phyloP scores from a whole-genome alignment of 805 yeast genomes.

The Isabelozyma heimii region DNA sequence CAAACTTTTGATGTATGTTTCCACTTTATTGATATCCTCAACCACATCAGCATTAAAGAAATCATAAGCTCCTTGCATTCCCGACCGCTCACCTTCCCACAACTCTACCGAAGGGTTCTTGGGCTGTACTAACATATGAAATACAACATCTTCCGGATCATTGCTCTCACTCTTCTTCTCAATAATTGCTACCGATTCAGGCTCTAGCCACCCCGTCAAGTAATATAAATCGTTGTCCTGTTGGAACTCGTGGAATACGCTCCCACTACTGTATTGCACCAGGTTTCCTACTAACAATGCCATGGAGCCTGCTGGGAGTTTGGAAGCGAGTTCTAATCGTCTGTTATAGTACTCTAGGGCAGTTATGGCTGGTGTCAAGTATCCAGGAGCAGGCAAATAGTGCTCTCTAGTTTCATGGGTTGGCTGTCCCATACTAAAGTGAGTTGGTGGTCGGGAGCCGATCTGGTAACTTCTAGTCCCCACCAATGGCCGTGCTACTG shows the following conservation, averaged over 20 bases:
- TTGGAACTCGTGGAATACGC: slow-evolving; percentile 88
- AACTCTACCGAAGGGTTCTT: slow-evolving; percentile 74
- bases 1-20: slow-evolving; percentile 44
- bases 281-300: slow-evolving; percentile 74
- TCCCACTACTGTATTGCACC: slow-evolving; percentile 79
- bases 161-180: slow-evolving; percentile 57
- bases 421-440: slow-evolving; percentile 76
- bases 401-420: slow-evolving; percentile 79
- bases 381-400: slow-evolving; percentile 67
- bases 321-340: slow-evolving; percentile 54
- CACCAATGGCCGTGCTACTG: neutral
- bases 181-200: slow-evolving; percentile 67
- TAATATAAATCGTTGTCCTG: slow-evolving; percentile 88
- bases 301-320: slow-evolving; percentile 60
- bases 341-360: slow-evolving; percentile 80
- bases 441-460: slow-evolving; percentile 21
- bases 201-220: slow-evolving; percentile 90
- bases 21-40: slow-evolving; percentile 46
- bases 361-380: slow-evolving; percentile 83
- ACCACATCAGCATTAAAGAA: slow-evolving; percentile 86
- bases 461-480: slow-evolving; percentile 1
- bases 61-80: slow-evolving; percentile 76
- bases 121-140: slow-evolving; percentile 85
- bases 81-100: slow-evolving; percentile 96
- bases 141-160: slow-evolving; percentile 46